A percentile compares a stretch with the other conserved stretches of the same genome.
Conservation (phyloP, 2,329 filamentous ascomycete species). For the Hypomyces perniciosus region DNA sequence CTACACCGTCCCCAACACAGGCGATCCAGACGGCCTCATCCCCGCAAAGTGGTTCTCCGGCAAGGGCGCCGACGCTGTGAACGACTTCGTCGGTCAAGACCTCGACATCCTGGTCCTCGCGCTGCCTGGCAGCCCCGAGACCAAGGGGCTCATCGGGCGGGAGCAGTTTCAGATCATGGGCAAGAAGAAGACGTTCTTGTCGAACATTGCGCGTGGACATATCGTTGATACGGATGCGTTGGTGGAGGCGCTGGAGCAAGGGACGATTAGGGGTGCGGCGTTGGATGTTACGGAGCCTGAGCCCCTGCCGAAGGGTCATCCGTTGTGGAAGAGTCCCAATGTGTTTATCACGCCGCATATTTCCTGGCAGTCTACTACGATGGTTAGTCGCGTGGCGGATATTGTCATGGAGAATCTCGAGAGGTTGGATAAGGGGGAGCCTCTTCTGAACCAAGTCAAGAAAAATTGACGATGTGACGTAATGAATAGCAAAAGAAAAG, state of each 20-base stretch:
- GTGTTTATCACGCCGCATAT: conserved; percentile 48
- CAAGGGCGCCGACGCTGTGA: conserved; percentile 23
- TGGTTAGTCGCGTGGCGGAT: conserved; percentile 20
- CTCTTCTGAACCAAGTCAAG: conserved; percentile 21
- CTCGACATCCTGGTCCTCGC: conserved; percentile 40
- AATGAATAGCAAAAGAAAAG: neutral
- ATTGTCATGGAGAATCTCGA: conserved; percentile 7
- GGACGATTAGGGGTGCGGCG: conserved; percentile 49
- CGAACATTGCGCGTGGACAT: conserved; percentile 57
- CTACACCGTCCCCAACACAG: conserved; percentile 60
- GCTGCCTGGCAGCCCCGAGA: conserved; percentile 34
- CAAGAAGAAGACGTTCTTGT: conserved; percentile 47
- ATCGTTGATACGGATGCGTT: conserved; percentile 44
- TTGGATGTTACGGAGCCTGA: conserved; percentile 70
- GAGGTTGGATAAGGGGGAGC: conserved; percentile 6
- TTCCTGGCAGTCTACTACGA: conserved; percentile 26
- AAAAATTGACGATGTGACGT: neutral
- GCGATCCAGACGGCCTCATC: conserved; percentile 37
- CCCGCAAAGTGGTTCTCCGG: conserved; percentile 40
- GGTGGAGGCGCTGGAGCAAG: conserved; percentile 45
- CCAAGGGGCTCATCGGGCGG: conserved; percentile 36
- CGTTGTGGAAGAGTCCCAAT: conserved; percentile 60
- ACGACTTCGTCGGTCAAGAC: conserved; percentile 37
- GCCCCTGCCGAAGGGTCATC: conserved; percentile 57
- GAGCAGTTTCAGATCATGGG: conserved; percentile 36